Evolutionary conservation across 1,139 yeast species (phyloP).

Genomic region (Kluyveromyces sp.): DNA sequence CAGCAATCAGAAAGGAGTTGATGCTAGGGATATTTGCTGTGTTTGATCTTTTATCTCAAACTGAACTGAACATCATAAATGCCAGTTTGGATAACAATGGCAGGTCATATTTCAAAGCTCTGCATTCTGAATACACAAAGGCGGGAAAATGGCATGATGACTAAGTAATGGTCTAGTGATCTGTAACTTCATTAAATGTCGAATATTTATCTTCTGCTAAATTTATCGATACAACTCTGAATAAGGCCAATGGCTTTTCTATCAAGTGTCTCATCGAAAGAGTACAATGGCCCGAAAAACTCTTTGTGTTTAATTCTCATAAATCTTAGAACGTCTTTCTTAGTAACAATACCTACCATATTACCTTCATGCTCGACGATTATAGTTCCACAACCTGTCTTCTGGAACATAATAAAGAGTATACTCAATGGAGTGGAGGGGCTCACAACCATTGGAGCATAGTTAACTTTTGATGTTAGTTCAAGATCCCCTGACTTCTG

Average conservation of each 20-base stretch:
- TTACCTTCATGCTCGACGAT: conserved; percentile 52
- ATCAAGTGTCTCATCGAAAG: conserved; percentile 22
- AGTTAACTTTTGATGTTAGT: conserved; percentile 35
- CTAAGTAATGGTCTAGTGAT: conserved; percentile 16
- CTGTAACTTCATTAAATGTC: no score
- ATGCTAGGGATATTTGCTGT: conserved; percentile 53
- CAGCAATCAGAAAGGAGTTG: conserved; percentile 45
- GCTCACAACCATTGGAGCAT: conserved; percentile 58
- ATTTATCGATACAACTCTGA: conserved; percentile 4
- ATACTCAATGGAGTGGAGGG: conserved; percentile 52
- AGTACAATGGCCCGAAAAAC: conserved; percentile 24
- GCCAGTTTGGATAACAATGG: conserved; percentile 68
- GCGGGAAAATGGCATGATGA: conserved; percentile 79
- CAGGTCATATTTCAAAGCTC: conserved; percentile 54
- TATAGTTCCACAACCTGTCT: conserved; percentile 73
- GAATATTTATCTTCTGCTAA: conserved; percentile 13
- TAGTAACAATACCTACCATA: conserved; percentile 57
- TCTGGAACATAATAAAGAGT: conserved; percentile 62
- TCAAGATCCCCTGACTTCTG: not conserved
- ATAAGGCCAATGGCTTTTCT: conserved; percentile 22
- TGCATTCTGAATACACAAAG: conserved; percentile 67
- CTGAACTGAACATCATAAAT: conserved; percentile 60
- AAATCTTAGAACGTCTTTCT: conserved; percentile 58
- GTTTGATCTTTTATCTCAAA: conserved; percentile 61
- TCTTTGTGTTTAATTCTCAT: conserved; percentile 28